These are phyloP conservation scores for Elasticomyces elasticus DNA, from an alignment of 495 filamentous ascomycete species.

Conservation along the genomic window DNA sequence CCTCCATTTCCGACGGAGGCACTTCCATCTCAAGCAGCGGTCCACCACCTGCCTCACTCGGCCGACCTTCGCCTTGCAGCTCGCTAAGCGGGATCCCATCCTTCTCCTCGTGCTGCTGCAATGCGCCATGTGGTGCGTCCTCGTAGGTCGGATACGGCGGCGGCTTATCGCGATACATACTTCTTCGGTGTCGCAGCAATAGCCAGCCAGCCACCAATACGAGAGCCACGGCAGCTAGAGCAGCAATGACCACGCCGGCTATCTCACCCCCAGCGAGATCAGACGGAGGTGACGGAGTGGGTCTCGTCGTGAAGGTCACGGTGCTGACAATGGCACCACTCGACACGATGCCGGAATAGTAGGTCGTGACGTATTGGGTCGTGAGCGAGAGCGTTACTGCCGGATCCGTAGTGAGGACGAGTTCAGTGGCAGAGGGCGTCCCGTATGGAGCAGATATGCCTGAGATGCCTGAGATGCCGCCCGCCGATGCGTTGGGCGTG, in stretches of 20 bases:
- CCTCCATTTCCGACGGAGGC: background rate
- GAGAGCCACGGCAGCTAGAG: too few species aligned
- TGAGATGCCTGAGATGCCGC: background rate
- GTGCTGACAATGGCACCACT: too few species aligned
- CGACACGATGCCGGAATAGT: too few species aligned
- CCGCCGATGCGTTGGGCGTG: background rate
- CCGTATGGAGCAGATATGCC: background rate
- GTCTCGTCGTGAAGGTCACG: too few species aligned
- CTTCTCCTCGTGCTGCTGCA: background rate
- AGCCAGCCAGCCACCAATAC: too few species aligned
- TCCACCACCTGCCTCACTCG: background rate
- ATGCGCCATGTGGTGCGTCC: background rate
- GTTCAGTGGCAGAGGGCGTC: background rate
- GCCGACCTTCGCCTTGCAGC: background rate
- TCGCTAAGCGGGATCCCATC: background rate
- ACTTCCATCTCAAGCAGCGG: background rate
- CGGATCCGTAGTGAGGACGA: too few species aligned
- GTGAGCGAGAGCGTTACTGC: too few species aligned
- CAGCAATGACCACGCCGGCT: too few species aligned
- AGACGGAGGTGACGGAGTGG: too few species aligned
- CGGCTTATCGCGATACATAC: background rate
- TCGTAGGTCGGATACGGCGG: background rate
- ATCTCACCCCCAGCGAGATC: too few species aligned
- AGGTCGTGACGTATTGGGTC: too few species aligned
- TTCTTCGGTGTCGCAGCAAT: too few species aligned